Conservation (phyloP, 2,329 filamentous ascomycete genomes). For the Purpureocillium lavendulum region DNA sequence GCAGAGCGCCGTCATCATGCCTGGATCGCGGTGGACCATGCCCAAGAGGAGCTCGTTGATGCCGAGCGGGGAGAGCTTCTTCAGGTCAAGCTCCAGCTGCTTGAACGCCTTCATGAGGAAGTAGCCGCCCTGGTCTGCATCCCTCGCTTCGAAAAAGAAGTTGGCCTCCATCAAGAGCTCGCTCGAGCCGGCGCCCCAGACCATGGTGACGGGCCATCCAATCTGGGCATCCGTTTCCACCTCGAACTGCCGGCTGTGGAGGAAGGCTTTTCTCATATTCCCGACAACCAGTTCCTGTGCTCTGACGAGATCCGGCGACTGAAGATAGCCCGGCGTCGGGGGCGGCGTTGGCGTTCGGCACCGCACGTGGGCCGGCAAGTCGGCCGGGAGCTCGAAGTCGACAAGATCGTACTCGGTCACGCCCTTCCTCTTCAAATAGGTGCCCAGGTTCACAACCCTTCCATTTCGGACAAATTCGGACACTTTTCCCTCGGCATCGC, state of each 20-base stretch:
- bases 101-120: slow-evolving; percentile 34
- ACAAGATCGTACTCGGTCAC: slow-evolving; percentile 44
- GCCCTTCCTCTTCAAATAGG: slow-evolving; percentile 43
- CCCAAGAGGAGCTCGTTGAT: slow-evolving; percentile 33
- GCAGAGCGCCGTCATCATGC: slow-evolving; percentile 36
- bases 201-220: slow-evolving; percentile 31
- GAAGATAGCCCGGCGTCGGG: slow-evolving; percentile 30
- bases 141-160: slow-evolving; percentile 30
- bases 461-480: slow-evolving; percentile 45
- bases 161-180: slow-evolving; percentile 35
- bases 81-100: slow-evolving; percentile 32
- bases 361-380: slow-evolving; percentile 33
- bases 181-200: slow-evolving; percentile 35
- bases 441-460: slow-evolving; percentile 41
- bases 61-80: slow-evolving; percentile 32
- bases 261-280: slow-evolving; percentile 34
- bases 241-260: slow-evolving; percentile 35
- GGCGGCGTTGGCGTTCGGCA: slow-evolving; percentile 37
- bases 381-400: slow-evolving; percentile 33
- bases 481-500: slow-evolving; percentile 43
- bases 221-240: slow-evolving; percentile 27
- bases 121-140: slow-evolving; percentile 29
- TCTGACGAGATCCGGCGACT: slow-evolving; percentile 32
- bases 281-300: slow-evolving; percentile 34
- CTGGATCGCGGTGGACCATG: slow-evolving; percentile 34